Evolutionary conservation across 805 yeast genomes (phyloP).

Genomic region (Starmerella davenportii): DNA sequence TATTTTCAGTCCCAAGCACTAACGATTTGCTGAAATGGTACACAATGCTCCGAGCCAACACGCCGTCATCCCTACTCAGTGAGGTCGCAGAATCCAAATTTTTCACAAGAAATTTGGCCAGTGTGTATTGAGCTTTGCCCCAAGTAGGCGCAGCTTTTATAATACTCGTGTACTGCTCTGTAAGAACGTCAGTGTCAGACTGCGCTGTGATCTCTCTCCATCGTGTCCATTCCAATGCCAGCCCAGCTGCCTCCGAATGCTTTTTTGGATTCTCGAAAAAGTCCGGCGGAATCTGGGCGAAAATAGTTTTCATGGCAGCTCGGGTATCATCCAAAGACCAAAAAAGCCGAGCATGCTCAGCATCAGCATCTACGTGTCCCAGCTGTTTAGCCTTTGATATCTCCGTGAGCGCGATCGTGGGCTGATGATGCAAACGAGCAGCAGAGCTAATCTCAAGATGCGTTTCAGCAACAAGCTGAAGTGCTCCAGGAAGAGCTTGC

Average conservation of each 20-base stretch:
- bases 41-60: conserved; percentile 38
- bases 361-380: conserved; percentile 5
- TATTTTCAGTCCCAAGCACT: conserved; percentile 41
- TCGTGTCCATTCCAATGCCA: conserved; percentile 61
- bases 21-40: conserved; percentile 41
- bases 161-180: conserved; percentile 48
- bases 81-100: conserved; percentile 34
- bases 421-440: conserved; percentile 34
- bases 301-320: conserved; percentile 56
- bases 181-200: conserved; percentile 55
- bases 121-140: conserved; percentile 64
- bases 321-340: conserved; percentile 85
- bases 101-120: conserved; percentile 66
- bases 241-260: conserved; percentile 23
- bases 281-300: conserved; percentile 23
- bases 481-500: conserved; percentile 7
- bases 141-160: conserved; percentile 36
- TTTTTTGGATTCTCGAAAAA: conserved; percentile 9
- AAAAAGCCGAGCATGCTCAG: conserved; percentile 31
- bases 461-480: conserved; percentile 27
- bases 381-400: conserved; percentile 13
- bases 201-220: conserved; percentile 83
- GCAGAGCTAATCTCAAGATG: conserved; percentile 28
- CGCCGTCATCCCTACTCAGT: conserved; percentile 21
- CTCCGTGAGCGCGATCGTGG: conserved; percentile 31